phyloP scores from a whole-genome alignment of 768 basidiomycete genomes.

The Lactarius tabidus region DNA sequence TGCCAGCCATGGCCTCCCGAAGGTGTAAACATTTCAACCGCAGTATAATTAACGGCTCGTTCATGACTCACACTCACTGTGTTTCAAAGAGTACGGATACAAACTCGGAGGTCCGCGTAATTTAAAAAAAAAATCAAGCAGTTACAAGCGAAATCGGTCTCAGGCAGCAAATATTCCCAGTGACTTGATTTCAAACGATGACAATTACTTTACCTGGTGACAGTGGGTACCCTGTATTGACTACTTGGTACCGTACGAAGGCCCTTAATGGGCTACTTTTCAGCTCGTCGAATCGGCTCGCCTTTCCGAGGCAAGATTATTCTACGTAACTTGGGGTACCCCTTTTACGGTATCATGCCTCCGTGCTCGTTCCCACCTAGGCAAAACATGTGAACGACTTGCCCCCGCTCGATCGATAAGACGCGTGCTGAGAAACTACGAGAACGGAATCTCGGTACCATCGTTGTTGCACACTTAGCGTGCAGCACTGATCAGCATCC shows the following conservation, averaged over 20 bases:
- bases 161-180: not conserved
- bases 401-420: slow-evolving; percentile 16
- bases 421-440: slow-evolving; percentile 3
- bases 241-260: not conserved
- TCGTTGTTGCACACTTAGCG: not conserved
- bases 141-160: not conserved
- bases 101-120: not conserved
- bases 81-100: not conserved
- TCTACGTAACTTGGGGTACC: not conserved
- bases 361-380: not conserved
- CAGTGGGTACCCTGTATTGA: not conserved
- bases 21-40: not conserved
- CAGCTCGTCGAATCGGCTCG: not conserved
- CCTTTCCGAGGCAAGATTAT: not conserved
- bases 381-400: slow-evolving; percentile 1
- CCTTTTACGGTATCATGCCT: not conserved
- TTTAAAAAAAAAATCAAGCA: not conserved
- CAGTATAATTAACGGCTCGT: not conserved
- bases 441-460: not conserved
- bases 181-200: not conserved
- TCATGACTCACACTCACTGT: not conserved
- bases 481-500: slow-evolving; percentile 11
- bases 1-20: not conserved
- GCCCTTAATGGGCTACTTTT: not conserved
- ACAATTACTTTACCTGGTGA: not conserved